Base-by-base conservation (phyloP, 2,329 filamentous ascomycete species). In the Xylariaceae sp. region DNA sequence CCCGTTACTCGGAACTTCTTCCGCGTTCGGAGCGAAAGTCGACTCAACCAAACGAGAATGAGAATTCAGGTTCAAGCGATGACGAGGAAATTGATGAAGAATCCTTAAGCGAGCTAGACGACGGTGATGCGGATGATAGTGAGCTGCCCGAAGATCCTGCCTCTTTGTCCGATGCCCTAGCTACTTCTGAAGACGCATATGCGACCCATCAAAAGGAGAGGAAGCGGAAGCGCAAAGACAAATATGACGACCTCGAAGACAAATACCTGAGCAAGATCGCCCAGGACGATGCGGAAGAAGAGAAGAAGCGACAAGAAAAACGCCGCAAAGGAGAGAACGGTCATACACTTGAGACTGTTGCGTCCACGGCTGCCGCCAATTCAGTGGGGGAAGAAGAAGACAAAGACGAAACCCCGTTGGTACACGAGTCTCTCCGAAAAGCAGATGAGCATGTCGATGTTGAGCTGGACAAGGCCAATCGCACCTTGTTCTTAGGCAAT, bases 401-500 rank as follows among this genome's bases (percentile, higher is more conserved):
- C 33, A 57, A 71, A 17, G 67, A 67, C 8, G 65, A 64, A 6
- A 50, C 65, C 8, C 71, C 73, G 3, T 47, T 57, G 16, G 65
- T 77, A 31, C 81, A 85, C 53, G 81, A 83, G 57, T 79, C 74
- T 41, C 69, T 78, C 50, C 71, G 69, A 66, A 81, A 73, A 63
- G 69, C 54, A 35, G 68, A 52, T 44, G 67, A 45, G 31, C 66
- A 64, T 38, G 61, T 63, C 38, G 65, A 68, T 17, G 55, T 71
- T 17, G 87, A 94, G 50, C 56, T 94, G 2, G 87, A 94, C 43
- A 95, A 95, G 69, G 87, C 91, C 8, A 79, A 79, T 43, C 85
- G 93, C 42, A 98, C 93, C 6, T 81, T 97, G 32, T 98, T 97
- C 67, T 72, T 98, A 11, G 86, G 87, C 57, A 98, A 98, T 58